Base-by-base conservation (phyloP, 176 grass and related monocot species). In the Musa itinerans region DNA sequence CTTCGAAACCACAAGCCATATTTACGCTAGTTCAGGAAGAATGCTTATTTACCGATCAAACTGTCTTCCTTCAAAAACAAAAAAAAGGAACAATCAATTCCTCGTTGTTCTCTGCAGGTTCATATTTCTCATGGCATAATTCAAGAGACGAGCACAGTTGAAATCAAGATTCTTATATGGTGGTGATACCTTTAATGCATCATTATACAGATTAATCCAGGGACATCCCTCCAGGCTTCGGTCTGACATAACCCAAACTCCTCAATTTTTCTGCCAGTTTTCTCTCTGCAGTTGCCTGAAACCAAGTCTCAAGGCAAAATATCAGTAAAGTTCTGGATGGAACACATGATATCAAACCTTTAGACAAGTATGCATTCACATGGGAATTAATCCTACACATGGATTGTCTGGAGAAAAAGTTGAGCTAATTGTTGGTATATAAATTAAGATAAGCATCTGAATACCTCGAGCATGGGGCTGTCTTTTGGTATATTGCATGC, bases 401-500 rank as follows among this genome's bases (percentile, higher is more conserved):
- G 29, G 25, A 68, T 7, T 68, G 65, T 13, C 24, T 48, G 13
- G 26, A 48, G 11, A 69, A 15, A 16, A 17, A 29, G 26, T 15
- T 11, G 9, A 15, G 25, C 3, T 43, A 43, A 10, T 19, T 75
- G 54, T 74, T 2, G 27, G 16, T 22, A 75, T 11, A 75, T 65
- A 22, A 24, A 25, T 49, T 20, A 69, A 7, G n/a, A 49, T 22
- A 10, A 50, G 27, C 29, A 50, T 14, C 19, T 69, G 13, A 15
- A 50, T 66, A 77, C 75, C 75, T 77, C 75, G 26, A 77, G 25
- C 75, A 53, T 77, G 75, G 75, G 61, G 20, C 58, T 77, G 12
- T 77, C 75, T 65, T 77, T 77, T 11, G 75, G 75, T 16, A 77
- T 77, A 51, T 77, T 77, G 81, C 90, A 94, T 71, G 88, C 88